These are phyloP conservation scores for Prunus fruticosa DNA, from an alignment of 306 rosid genomes.

Conservation along the genomic window DNA sequence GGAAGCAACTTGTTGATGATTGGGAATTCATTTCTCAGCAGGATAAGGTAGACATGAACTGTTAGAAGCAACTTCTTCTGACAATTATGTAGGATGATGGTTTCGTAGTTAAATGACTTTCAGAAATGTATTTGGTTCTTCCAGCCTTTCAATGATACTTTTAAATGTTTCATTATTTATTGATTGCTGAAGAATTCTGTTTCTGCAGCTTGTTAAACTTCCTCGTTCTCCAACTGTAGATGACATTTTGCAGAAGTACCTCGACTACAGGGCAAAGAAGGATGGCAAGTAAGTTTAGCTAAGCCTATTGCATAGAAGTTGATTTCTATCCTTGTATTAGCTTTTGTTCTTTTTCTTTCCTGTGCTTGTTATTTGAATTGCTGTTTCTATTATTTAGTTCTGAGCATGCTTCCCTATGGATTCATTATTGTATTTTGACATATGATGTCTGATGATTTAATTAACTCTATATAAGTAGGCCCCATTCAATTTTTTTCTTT, in stretches of 20 bases:
- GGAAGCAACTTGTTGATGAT: conserved; percentile 96
- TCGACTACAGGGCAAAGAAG: conserved; percentile 84
- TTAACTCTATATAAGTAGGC: neutral
- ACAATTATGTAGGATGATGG: neutral
- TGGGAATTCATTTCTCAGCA: conserved; percentile 84
- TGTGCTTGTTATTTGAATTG: neutral
- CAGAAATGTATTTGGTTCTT: conserved; percentile 15
- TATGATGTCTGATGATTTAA: neutral
- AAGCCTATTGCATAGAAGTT: conserved; percentile 3
- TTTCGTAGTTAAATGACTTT: conserved; percentile 1
- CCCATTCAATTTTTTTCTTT: neutral
- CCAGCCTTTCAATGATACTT: neutral
- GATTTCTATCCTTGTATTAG: conserved; percentile 2
- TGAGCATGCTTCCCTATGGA: neutral
- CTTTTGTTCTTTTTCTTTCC: conserved; percentile 19
- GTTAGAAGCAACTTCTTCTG: conserved; percentile 14
- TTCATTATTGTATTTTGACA: neutral
- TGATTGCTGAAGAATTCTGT: conserved; percentile 20
- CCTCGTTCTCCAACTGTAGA: conserved; percentile 98
- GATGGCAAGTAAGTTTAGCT: conserved; percentile 73
- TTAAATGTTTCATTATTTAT: conserved; percentile 10
- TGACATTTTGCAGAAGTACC: conserved; percentile 81
- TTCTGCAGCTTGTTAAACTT: conserved; percentile 83
- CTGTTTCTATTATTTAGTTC: conserved; percentile 6
- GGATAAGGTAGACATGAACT: conserved; percentile 64